Percentiles rank a stretch among this genome's conserved stretches.
Conservation (phyloP, 2,329 filamentous ascomycete genomes). For the Pseudocercospora vitis region DNA sequence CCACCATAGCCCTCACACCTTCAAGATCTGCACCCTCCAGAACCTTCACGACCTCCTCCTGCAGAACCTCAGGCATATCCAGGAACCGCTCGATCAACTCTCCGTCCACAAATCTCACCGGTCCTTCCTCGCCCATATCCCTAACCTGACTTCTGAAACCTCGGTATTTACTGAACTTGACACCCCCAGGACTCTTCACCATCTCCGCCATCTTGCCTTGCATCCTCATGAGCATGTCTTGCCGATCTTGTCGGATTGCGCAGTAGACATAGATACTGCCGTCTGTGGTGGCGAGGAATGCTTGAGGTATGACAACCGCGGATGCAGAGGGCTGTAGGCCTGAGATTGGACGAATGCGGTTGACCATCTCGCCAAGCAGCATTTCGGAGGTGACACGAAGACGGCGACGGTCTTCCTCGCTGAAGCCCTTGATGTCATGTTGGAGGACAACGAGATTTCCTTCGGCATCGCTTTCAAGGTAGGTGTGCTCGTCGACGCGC, state of each 20-base stretch:
- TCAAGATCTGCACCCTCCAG: slow-evolving; percentile 57
- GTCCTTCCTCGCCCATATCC: slow-evolving; percentile 63
- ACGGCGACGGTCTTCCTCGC: slow-evolving; percentile 67
- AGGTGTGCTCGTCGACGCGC: slow-evolving; percentile 69
- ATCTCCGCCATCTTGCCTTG: slow-evolving; percentile 69
- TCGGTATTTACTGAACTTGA: slow-evolving; percentile 78
- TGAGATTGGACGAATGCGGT: slow-evolving; percentile 71
- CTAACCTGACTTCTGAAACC: slow-evolving; percentile 73
- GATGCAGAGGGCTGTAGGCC: slow-evolving; percentile 64
- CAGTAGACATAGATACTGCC: slow-evolving; percentile 90
- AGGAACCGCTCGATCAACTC: slow-evolving; percentile 86
- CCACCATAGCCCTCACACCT: slow-evolving; percentile 60
- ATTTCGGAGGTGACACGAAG: slow-evolving; percentile 78
- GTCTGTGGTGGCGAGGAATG: slow-evolving; percentile 88
- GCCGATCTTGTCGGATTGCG: slow-evolving; percentile 68
- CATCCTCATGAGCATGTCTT: slow-evolving; percentile 79
- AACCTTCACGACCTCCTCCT: slow-evolving; percentile 52
- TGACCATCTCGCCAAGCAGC: slow-evolving; percentile 88
- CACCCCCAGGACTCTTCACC: slow-evolving; percentile 67
- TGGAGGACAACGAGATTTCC: slow-evolving; percentile 84
- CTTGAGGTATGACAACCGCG: slow-evolving; percentile 72
- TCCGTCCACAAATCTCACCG: slow-evolving; percentile 86
- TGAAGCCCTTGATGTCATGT: slow-evolving; percentile 70
- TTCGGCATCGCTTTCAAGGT: slow-evolving; percentile 80
- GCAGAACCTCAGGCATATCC: slow-evolving; percentile 62